Evolutionary conservation across 164 flowering plant species (phyloP).

Genomic region (Vitis labrusca): DNA sequence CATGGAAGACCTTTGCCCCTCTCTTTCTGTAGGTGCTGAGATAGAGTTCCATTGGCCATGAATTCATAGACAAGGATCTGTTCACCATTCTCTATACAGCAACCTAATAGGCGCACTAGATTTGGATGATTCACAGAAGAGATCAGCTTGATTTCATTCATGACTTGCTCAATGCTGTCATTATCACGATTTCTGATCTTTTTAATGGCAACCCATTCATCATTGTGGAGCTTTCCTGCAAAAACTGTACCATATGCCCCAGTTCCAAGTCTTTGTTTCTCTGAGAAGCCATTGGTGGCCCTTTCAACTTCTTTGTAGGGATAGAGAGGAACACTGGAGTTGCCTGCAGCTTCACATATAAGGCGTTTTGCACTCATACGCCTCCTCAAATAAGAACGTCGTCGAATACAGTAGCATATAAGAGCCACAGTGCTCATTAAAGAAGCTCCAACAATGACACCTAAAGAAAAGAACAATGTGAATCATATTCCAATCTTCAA

Average conservation of each 20-base stretch:
- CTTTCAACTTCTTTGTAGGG: constrained; percentile 65
- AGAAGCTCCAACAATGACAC: constrained; percentile 47
- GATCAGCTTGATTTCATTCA: constrained; percentile 74
- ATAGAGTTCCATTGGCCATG: constrained; percentile 72
- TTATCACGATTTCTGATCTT: constrained; percentile 50
- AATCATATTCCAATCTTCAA: neutral
- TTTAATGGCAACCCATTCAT: constrained; percentile 64
- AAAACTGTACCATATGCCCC: constrained; percentile 81
- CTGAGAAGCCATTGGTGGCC: constrained; percentile 59
- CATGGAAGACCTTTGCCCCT: constrained; percentile 61
- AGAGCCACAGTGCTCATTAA: constrained; percentile 31
- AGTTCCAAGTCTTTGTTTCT: constrained; percentile 61
- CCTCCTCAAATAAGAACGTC: constrained; percentile 33
- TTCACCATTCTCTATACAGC: constrained; percentile 66
- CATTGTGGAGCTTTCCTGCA: constrained; percentile 54
- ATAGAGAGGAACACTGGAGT: constrained; percentile 45
- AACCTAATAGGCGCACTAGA: constrained; percentile 71
- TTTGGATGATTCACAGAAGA: constrained; percentile 74
- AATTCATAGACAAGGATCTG: constrained; percentile 72
- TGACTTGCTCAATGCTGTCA: constrained; percentile 64
- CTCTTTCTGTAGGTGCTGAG: constrained; percentile 66
- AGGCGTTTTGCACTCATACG: constrained; percentile 46
- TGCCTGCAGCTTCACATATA: constrained; percentile 55
- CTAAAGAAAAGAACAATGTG: constrained; percentile 21
- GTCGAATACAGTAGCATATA: constrained; percentile 33